phyloP scores from a whole-genome alignment of 176 grass and related monocot species.

The Melocanna baccifera region DNA sequence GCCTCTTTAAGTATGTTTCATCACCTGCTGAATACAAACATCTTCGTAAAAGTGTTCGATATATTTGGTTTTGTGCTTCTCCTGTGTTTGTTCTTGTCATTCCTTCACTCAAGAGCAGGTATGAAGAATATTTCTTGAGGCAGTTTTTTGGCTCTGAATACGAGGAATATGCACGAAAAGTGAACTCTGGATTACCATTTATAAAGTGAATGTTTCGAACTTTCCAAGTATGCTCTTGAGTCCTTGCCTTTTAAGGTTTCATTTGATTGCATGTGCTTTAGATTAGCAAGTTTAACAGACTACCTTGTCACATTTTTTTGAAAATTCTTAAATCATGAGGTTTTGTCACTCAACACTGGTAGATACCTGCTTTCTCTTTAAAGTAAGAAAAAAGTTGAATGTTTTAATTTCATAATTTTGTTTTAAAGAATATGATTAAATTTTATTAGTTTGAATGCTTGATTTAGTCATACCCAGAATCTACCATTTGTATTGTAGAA shows the following conservation, averaged over 20 bases:
- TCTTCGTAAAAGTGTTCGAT: no score
- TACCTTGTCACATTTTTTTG: not conserved
- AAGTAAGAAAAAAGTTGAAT: slow-evolving; percentile 20
- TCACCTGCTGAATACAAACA: no score
- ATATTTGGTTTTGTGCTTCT: no score
- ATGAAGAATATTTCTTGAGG: slow-evolving; percentile 97
- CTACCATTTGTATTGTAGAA: not conserved
- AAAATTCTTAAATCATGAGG: not conserved
- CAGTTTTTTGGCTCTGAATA: slow-evolving; percentile 84
- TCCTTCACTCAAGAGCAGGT: slow-evolving; percentile 62
- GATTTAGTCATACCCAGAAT: not conserved
- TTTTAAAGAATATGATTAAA: not conserved
- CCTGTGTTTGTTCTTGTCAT: no score
- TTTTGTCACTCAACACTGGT: slow-evolving; percentile 1
- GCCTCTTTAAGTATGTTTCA: no score
- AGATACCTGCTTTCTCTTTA: not conserved
- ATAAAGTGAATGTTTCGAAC: slow-evolving; percentile 54
- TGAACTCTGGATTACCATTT: slow-evolving; percentile 87
- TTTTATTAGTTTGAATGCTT: slow-evolving; percentile 26
- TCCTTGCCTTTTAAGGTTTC: not conserved
- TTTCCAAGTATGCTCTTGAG: slow-evolving; percentile 34
- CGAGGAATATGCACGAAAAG: slow-evolving; percentile 60
- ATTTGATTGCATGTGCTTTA: slow-evolving; percentile 12
- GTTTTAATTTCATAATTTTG: not conserved
- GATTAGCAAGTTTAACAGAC: not conserved